Percentiles rank a stretch among this genome's conserved stretches.
These are phyloP conservation scores for Psilocybe azurescens DNA, from an alignment of 768 basidiomycete genomes.

Conservation along the genomic window DNA sequence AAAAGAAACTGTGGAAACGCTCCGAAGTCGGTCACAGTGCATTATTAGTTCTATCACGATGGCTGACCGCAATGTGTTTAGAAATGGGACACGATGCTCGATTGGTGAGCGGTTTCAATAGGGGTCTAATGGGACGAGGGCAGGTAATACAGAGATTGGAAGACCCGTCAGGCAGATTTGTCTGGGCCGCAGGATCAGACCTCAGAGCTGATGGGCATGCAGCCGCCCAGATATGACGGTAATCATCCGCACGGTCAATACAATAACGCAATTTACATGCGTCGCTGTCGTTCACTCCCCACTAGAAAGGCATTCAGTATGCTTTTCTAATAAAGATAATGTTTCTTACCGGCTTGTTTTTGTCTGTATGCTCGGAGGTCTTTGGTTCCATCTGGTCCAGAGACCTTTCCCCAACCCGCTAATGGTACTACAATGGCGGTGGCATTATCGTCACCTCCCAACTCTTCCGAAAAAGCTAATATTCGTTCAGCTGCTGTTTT, in stretches of 20 bases:
- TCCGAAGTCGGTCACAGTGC: constrained; percentile 57
- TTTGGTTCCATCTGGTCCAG: constrained; percentile 81
- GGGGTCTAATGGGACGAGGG: constrained; percentile 79
- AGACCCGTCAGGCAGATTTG: constrained; percentile 67
- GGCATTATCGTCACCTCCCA: constrained; percentile 90
- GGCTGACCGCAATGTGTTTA: constrained; percentile 33
- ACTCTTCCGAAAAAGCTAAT: constrained; percentile 84
- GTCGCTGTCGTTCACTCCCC: constrained; percentile 68
- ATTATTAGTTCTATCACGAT: background rate
- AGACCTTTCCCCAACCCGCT: constrained; percentile 86
- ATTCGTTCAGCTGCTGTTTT: constrained; percentile 84
- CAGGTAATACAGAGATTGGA: constrained; percentile 88
- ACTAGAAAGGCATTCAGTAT: constrained; percentile 37
- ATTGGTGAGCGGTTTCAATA: constrained; percentile 58
- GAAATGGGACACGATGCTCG: constrained; percentile 91
- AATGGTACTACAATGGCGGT: constrained; percentile 92
- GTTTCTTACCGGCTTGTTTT: constrained; percentile 59
- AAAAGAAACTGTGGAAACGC: constrained; percentile 60
- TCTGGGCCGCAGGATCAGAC: constrained; percentile 97
- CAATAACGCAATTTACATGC: constrained; percentile 50
- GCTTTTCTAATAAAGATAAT: background rate
- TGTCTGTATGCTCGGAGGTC: constrained; percentile 83
- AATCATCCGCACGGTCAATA: constrained; percentile 6
- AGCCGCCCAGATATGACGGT: constrained; percentile 72
- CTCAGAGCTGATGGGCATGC: constrained; percentile 89